phyloP scores from a whole-genome alignment of 306 rosid genomes.

The Mucuna pruriens region DNA sequence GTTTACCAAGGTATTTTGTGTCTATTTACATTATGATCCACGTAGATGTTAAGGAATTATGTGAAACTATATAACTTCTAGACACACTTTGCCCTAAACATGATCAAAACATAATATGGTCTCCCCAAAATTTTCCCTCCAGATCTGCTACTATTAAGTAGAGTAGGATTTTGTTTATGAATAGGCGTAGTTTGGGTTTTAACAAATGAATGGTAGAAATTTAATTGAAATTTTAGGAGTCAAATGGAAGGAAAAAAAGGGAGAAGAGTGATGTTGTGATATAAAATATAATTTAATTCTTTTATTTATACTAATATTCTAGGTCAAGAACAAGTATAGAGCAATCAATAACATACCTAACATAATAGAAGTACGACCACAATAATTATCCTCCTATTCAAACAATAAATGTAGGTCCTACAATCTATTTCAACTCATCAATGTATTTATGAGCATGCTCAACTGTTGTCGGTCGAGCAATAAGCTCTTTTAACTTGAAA shows the following conservation, averaged over 20 bases:
- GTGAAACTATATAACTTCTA: background rate
- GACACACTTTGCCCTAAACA: no score
- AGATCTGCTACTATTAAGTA: background rate
- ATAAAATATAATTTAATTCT: background rate
- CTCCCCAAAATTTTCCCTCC: background rate
- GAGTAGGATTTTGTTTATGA: background rate
- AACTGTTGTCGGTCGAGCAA: constrained; percentile 77
- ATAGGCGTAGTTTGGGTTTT: no score
- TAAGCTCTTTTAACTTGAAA: constrained; percentile 89
- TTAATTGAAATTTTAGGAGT: background rate
- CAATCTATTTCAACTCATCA: constrained; percentile 75
- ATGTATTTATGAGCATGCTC: constrained; percentile 69
- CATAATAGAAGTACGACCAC: background rate
- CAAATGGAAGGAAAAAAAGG: background rate
- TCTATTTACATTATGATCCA: constrained; percentile 18
- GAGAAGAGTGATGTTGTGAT: background rate
- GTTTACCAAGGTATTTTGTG: constrained; percentile 65
- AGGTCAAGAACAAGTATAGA: background rate
- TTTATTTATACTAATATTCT: background rate
- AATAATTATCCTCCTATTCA: background rate
- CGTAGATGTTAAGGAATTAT: background rate
- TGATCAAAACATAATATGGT: no score
- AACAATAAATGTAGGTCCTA: background rate
- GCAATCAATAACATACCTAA: background rate
- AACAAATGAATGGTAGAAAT: background rate